phyloP scores from a whole-genome alignment of 106 monocot genomes.

The Narthecium ossifragum region DNA sequence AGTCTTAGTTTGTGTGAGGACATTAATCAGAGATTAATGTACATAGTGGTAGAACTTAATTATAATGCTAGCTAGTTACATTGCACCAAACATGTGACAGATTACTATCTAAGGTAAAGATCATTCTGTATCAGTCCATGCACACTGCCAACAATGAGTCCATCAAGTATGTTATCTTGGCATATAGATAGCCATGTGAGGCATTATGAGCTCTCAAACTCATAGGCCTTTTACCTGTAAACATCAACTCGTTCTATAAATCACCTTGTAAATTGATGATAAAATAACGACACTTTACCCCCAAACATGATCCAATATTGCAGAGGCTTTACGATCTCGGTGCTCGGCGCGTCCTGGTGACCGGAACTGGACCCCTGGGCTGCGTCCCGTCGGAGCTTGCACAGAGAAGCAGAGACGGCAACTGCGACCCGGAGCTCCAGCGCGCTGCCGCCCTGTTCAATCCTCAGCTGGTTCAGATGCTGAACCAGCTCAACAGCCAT shows the following conservation, averaged over 20 bases:
- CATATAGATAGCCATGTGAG: too few relatives aligned
- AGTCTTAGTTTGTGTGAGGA: too few relatives aligned
- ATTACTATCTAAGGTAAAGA: background rate
- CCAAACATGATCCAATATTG: background rate
- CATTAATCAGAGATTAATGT: background rate
- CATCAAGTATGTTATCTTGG: too few relatives aligned
- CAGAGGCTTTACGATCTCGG: constrained; percentile 51
- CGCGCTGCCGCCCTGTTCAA: constrained; percentile 40
- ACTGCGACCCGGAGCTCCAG: constrained; percentile 41
- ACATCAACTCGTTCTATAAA: background rate
- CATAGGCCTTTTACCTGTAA: background rate
- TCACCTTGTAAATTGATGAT: background rate
- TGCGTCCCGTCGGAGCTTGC: constrained; percentile 52
- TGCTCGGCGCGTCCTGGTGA: constrained; percentile 45
- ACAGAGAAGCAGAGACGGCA: constrained; percentile 25
- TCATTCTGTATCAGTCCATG: too few relatives aligned
- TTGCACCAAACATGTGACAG: background rate
- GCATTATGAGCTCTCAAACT: too few relatives aligned
- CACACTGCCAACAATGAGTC: too few relatives aligned
- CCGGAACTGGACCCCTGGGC: constrained; percentile 50
- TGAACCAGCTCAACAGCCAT: constrained; percentile 35
- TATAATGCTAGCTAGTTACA: background rate
- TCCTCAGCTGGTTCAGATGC: constrained; percentile 34
- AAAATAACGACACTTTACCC: background rate
- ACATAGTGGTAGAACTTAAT: background rate